phyloP scores from a whole-genome alignment of 352 stramenopile species.

The Peronospora farinosa region DNA sequence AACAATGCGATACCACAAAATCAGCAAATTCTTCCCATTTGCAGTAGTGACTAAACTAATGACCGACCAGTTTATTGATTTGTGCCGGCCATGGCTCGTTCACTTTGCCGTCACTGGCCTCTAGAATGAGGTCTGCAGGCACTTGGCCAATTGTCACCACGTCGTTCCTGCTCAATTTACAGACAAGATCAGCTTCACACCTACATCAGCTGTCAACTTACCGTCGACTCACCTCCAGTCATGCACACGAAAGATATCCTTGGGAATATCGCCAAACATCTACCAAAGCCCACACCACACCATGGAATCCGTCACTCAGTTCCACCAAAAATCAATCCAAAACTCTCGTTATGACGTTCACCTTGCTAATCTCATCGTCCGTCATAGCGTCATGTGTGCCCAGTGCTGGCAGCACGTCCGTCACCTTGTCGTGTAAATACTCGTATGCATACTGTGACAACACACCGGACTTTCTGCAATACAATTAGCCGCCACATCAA shows the following conservation, averaged over 20 bases:
- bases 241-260: conserved; percentile 89
- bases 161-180: conserved; percentile 72
- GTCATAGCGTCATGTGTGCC: conserved; percentile 96
- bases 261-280: conserved; percentile 92
- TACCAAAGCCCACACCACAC: conserved; percentile 11
- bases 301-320: background rate
- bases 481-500: conserved; percentile 5
- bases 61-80: conserved; percentile 90
- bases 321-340: background rate
- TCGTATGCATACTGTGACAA: conserved; percentile 92
- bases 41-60: conserved; percentile 1
- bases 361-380: conserved; percentile 83
- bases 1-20: background rate
- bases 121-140: conserved; percentile 85
- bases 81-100: conserved; percentile 94
- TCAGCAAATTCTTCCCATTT: background rate
- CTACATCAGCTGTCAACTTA: background rate
- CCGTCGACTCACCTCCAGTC: conserved; percentile 86
- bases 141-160: conserved; percentile 94
- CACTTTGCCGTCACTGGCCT: conserved; percentile 93
- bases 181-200: background rate
- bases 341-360: conserved; percentile 4
- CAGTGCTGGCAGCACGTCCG: conserved; percentile 90
- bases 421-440: conserved; percentile 79
- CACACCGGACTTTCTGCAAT: conserved; percentile 80